Base-by-base conservation (phyloP, 1,139 yeast species). In the Scheffersomyces lignicola region DNA sequence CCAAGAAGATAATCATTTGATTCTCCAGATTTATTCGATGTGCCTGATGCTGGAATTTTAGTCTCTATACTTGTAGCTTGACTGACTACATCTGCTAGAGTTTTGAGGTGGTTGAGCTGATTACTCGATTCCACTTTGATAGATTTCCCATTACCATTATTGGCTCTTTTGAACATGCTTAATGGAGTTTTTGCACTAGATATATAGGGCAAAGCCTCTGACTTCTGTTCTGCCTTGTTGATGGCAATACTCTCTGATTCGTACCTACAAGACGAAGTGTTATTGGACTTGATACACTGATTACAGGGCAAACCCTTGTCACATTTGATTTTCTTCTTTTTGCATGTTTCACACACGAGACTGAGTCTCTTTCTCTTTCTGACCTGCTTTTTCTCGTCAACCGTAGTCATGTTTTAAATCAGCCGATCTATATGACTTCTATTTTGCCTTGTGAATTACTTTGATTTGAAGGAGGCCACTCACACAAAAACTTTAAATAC, bases 261-360 rank as follows among this genome's bases (percentile, higher is more conserved):
- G 39, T 65, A 67, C 9, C 37, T 35, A 43, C 73, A 67, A 13
- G 44, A 27, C 20, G 41, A 47, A 4, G 46, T 34, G 10, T 52
- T 42, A 15, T 53, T 51, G 9, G 56, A 43, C 36, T 55, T 60
- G 5, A 54, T 42, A 49, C 74, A 68, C 32, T 59, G 65, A 3
- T 53, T 44, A 44, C 74, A 68, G 0, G 74, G 74, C 23, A 42
- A 44, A 10, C 49, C 54, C 34, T 62, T 54, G 39, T 67, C 69
- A 51, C 74, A 68, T 34, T 52, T 59, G 40, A 66, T 56, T 44
- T 68, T 67, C 41, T 59, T 56, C 29, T 50, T 45, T 42, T 59
- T 59, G 44, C 74, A 68, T 34, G 56, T 56, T 12, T 47, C 49
- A 43, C 74, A 68, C 4, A 66, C 72, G 3, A 62, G 48, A 33